Evolutionary conservation across 305 asterid genomes (phyloP).

Genomic region (Petunia hybrid): DNA sequence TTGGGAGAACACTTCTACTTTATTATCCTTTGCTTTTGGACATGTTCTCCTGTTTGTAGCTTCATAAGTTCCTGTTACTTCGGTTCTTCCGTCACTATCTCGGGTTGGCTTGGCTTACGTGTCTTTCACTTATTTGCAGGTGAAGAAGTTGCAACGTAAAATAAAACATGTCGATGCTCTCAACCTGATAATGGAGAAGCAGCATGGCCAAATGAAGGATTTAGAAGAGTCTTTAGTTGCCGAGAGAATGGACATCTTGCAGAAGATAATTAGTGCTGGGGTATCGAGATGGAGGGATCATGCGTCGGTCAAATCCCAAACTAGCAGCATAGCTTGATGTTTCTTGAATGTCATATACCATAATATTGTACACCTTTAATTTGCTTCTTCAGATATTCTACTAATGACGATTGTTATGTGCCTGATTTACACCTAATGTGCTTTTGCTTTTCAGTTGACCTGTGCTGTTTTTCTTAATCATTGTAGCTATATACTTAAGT

Average conservation of each 20-base stretch:
- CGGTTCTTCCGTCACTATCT: not conserved
- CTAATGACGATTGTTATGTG: not conserved
- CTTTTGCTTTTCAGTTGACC: not conserved
- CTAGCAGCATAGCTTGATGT: slow-evolving; percentile 39
- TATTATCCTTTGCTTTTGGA: not conserved
- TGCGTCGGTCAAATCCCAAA: slow-evolving; percentile 44
- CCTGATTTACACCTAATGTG: not conserved
- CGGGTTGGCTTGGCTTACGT: slow-evolving; percentile 12
- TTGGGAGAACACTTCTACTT: not conserved
- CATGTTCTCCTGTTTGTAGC: not conserved
- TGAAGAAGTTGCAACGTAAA: slow-evolving; percentile 72
- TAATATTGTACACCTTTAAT: slow-evolving; percentile 20
- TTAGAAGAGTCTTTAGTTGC: slow-evolving; percentile 64
- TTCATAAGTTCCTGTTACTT: not conserved
- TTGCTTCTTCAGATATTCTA: not conserved
- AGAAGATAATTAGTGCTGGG: slow-evolving; percentile 58
- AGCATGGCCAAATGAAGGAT: slow-evolving; percentile 59
- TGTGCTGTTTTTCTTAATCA: not conserved
- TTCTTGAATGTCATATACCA: slow-evolving; percentile 5
- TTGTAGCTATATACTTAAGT: not conserved
- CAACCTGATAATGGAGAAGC: slow-evolving; percentile 72
- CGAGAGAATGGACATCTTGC: slow-evolving; percentile 62
- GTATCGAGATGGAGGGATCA: slow-evolving; percentile 60
- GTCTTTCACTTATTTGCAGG: slow-evolving; percentile 46
- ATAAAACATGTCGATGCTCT: slow-evolving; percentile 65